A percentile compares a stretch with the other conserved stretches of the same genome.
These are phyloP conservation scores for Chaetothyriales sp. DNA, from an alignment of 2,329 filamentous ascomycete genomes.

Conservation along the genomic window DNA sequence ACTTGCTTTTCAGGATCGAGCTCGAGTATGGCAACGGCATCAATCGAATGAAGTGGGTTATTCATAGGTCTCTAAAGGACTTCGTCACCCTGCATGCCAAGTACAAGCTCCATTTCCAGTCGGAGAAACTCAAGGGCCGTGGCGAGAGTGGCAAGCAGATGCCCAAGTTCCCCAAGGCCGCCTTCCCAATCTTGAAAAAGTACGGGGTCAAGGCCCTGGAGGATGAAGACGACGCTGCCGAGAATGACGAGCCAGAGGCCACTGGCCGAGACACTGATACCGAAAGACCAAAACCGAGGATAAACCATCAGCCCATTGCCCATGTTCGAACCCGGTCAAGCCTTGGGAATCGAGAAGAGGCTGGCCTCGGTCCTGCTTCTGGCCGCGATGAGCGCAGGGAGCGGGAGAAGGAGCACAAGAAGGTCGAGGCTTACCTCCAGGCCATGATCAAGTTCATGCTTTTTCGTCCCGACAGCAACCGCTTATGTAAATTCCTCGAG, in stretches of 20 bases:
- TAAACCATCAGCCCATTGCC: slow-evolving; percentile 42
- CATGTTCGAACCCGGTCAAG: slow-evolving; percentile 48
- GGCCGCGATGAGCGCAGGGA: slow-evolving; percentile 32
- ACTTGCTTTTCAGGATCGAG: slow-evolving; percentile 80
- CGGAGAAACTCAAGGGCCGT: slow-evolving; percentile 62
- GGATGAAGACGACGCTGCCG: slow-evolving; percentile 49
- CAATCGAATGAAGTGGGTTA: slow-evolving; percentile 92
- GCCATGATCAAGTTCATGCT: slow-evolving; percentile 95
- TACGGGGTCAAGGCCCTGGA: slow-evolving; percentile 70
- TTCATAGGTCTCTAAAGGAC: slow-evolving; percentile 73
- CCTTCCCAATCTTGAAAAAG: slow-evolving; percentile 77
- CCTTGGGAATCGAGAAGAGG: slow-evolving; percentile 26
- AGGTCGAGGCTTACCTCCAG: slow-evolving; percentile 78
- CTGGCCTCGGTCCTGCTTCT: slow-evolving; percentile 24
- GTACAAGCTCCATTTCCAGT: slow-evolving; percentile 76
- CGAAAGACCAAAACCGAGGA: slow-evolving; percentile 43
- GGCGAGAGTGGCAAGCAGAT: slow-evolving; percentile 63
- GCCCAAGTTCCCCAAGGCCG: slow-evolving; percentile 76
- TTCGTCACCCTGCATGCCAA: slow-evolving; percentile 87
- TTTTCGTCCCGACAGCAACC: slow-evolving; percentile 88
- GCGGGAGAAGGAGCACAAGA: slow-evolving; percentile 65
- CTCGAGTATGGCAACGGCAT: slow-evolving; percentile 92
- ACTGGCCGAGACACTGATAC: slow-evolving; percentile 51
- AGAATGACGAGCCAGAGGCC: slow-evolving; percentile 38
- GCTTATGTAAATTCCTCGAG: slow-evolving; percentile 89